A percentile compares a stretch with the other conserved stretches of the same genome.
Conservation (phyloP, 129 eudicot species). For the Deinandra increscens region DNA sequence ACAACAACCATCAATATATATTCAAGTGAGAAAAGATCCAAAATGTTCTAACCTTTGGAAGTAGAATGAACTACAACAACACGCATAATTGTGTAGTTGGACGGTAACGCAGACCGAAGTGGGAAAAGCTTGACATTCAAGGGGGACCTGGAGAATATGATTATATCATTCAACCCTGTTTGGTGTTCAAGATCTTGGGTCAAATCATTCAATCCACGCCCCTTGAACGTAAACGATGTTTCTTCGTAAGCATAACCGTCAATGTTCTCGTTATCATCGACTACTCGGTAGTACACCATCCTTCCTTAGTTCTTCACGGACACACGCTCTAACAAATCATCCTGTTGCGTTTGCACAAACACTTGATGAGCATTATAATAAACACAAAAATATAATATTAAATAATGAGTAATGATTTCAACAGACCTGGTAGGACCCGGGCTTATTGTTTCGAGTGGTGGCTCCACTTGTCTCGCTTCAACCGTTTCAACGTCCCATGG, state of each 20-base stretch:
- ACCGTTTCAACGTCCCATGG: constrained; percentile 62
- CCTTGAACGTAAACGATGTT: constrained; percentile 49
- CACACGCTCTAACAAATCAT: constrained; percentile 23
- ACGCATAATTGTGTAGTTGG: constrained; percentile 55
- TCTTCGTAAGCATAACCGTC: constrained; percentile 39
- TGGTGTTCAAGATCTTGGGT: constrained; percentile 53
- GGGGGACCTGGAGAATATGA: constrained; percentile 51
- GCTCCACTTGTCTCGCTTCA: constrained; percentile 41
- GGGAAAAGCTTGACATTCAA: constrained; percentile 77
- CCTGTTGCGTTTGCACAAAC: constrained; percentile 34
- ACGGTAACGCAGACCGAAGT: constrained; percentile 73
- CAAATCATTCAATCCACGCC: constrained; percentile 64
- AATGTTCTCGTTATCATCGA: constrained; percentile 55
- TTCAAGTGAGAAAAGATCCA: no score
- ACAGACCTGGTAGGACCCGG: constrained; percentile 43
- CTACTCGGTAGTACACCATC: constrained; percentile 50
- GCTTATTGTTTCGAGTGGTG: constrained; percentile 27
- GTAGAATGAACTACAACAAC: no score
- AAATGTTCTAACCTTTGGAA: no score
- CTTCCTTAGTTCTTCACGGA: constrained; percentile 59
- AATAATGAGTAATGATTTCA: background rate
- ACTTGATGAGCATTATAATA: background rate
- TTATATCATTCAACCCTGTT: constrained; percentile 56
- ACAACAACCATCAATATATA: no score
- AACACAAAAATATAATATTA: no score